Base-by-base conservation (phyloP, 768 basidiomycete genomes). In the Boletus rex-veris region DNA sequence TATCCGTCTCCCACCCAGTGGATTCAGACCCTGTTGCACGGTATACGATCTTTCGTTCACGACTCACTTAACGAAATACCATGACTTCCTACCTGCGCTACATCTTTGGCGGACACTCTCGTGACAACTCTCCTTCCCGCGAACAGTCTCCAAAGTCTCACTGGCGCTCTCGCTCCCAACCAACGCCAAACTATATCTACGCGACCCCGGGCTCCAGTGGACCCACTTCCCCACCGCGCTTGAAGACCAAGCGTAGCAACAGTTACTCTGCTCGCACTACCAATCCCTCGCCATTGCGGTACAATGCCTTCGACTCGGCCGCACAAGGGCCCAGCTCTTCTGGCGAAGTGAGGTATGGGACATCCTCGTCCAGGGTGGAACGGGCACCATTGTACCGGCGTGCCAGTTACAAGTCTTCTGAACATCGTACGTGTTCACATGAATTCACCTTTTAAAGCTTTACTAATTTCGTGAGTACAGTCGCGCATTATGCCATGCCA, bases 41-140 rank as follows among this genome's bases (percentile, higher is more conserved):
- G 49, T 44, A 45, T 41, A 63, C 63, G 57, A 62, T 62, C 45
- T 38, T 37, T 45, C 40, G 12, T 49, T 60, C 40, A 65, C 70
- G 62, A 60, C 50, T 37, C 8, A 33, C 45, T 18, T 30, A 28
- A 64, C 59, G 52, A 54, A 47, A 16, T 48, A 59, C 50, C 52
- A 81, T 81, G 80, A 73, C 78, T 46, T 75, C 80, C 33, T 78
- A 79, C 70, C 62, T 82, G 53, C 80, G 80, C 55, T 77, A 65
- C 54, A 68, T 77, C 59, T 78, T 78, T 52, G 76, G 77, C 40
- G 71, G 70, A 37, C 46, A 67, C 50, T 57, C 64, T 40, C 66
- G 66, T 14, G 65, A 68, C 37, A 63, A 33, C 44, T 61, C 61
- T 59, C 58, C 59, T 50, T 53, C 60, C 37, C 62, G 64, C 59